These are phyloP conservation scores for Bullera alba DNA, from an alignment of 768 basidiomycete genomes.

Conservation along the genomic window DNA sequence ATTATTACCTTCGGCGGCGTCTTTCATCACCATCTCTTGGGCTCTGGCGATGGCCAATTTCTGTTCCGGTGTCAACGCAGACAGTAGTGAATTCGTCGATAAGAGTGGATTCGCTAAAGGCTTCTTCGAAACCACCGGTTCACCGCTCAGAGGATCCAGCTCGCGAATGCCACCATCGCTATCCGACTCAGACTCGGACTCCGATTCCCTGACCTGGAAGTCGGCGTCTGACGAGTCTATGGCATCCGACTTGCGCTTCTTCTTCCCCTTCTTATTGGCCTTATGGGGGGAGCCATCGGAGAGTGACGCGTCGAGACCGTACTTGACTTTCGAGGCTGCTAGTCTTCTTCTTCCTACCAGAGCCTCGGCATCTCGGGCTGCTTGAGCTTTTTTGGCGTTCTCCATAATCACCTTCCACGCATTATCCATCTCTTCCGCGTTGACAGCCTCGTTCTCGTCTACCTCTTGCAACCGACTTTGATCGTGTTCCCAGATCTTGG, in stretches of 20 bases:
- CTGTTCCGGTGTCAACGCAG: neutral
- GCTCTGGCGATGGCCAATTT: neutral
- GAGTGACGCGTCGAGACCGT: constrained; percentile 3
- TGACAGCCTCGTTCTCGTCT: constrained; percentile 46
- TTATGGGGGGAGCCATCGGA: constrained; percentile 30
- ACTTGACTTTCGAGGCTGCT: constrained; percentile 53
- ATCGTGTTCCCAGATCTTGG: constrained; percentile 83
- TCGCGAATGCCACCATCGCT: too few species aligned
- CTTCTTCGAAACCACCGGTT: neutral
- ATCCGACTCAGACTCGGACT: neutral
- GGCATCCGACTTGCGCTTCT: constrained; percentile 12
- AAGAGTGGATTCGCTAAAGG: neutral
- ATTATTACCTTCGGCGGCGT: neutral
- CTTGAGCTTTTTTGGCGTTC: constrained; percentile 50
- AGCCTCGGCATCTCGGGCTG: constrained; percentile 51
- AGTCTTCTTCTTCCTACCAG: constrained; percentile 66
- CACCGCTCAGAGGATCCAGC: too few species aligned
- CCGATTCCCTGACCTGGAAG: constrained; percentile 5
- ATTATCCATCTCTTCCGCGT: constrained; percentile 46
- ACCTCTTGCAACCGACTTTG: constrained; percentile 60
- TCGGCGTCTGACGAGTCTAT: constrained; percentile 48
- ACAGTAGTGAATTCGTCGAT: neutral
- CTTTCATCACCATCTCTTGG: neutral
- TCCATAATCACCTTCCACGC: constrained; percentile 65
- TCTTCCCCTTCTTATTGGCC: constrained; percentile 37